Percentiles rank a stretch among this genome's conserved stretches.
Conservation (phyloP, 2,329 filamentous ascomycete species). For the Sporothrix dimorphospora region DNA sequence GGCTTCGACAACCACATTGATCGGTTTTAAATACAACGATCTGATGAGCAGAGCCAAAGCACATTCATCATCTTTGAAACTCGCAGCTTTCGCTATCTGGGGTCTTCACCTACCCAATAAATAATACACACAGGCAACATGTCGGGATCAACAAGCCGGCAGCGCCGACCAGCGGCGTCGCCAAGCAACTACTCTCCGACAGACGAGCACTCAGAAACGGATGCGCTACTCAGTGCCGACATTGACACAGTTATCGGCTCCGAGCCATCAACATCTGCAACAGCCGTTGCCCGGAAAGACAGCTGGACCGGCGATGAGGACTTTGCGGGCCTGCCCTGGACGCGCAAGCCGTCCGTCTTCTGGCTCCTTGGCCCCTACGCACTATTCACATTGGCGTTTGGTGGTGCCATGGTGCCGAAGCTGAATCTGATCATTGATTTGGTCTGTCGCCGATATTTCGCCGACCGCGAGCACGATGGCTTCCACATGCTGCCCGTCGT, state of each 20-base stretch:
- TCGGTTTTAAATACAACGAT: neutral
- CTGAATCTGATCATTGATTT: slow-evolving; percentile 84
- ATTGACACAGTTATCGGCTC: neutral
- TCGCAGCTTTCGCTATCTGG: neutral
- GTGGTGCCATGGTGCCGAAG: slow-evolving; percentile 82
- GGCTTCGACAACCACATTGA: neutral
- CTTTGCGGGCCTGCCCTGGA: slow-evolving; percentile 65
- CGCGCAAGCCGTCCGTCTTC: slow-evolving; percentile 67
- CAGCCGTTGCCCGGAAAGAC: slow-evolving; percentile 28
- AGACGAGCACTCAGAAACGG: slow-evolving; percentile 22
- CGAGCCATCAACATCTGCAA: neutral
- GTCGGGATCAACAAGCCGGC: neutral
- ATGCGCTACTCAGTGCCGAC: slow-evolving; percentile 25
- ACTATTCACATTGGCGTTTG: slow-evolving; percentile 82
- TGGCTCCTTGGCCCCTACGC: slow-evolving; percentile 84
- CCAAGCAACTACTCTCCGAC: neutral
- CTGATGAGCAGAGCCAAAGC: neutral
- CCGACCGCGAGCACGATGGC: slow-evolving; percentile 63
- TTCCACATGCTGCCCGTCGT: slow-evolving; percentile 66
- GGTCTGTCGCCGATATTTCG: slow-evolving; percentile 81
- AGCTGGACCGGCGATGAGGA: slow-evolving; percentile 58
- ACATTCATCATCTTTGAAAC: neutral
- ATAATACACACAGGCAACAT: neutral
- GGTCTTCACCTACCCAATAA: neutral
- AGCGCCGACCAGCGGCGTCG: slow-evolving; percentile 13